These are phyloP conservation scores for Nakazawaea peltata DNA, from an alignment of 805 yeast genomes.

Conservation along the genomic window DNA sequence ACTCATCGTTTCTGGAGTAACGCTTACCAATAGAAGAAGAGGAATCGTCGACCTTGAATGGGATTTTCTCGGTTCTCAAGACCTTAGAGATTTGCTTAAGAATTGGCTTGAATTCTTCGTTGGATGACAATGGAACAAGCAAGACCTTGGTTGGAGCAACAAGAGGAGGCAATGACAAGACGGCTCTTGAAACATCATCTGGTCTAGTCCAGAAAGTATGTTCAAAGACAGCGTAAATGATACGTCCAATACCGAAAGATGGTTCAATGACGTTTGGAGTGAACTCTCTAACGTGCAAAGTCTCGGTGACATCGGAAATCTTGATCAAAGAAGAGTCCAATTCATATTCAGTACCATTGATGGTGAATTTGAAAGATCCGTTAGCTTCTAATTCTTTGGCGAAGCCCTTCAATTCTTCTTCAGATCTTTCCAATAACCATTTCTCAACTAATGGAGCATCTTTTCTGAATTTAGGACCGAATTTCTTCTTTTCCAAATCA, in stretches of 20 bases:
- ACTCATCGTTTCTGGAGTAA: constrained; percentile 96
- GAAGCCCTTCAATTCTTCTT: constrained; percentile 76
- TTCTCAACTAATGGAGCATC: constrained; percentile 90
- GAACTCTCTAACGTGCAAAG: constrained; percentile 89
- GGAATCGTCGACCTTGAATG: constrained; percentile 95
- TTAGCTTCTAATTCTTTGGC: constrained; percentile 55
- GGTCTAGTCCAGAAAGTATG: constrained; percentile 95
- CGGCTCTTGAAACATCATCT: constrained; percentile 73
- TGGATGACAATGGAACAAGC: constrained; percentile 86
- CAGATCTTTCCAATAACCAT: constrained; percentile 67
- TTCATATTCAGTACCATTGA: constrained; percentile 65
- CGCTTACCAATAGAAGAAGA: constrained; percentile 97
- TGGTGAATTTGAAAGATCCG: constrained; percentile 57
- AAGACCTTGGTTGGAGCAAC: constrained; percentile 98
- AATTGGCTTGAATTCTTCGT: constrained; percentile 71
- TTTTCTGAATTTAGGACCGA: constrained; percentile 96
- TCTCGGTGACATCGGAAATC: constrained; percentile 70
- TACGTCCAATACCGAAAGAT: constrained; percentile 98
- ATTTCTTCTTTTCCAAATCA: constrained; percentile 86
- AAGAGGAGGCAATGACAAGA: constrained; percentile 84
- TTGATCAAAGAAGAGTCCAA: constrained; percentile 64
- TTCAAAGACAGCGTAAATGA: constrained; percentile 86
- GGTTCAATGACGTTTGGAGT: constrained; percentile 98
- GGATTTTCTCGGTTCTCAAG: constrained; percentile 75
- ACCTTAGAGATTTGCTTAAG: constrained; percentile 59